These are phyloP conservation scores for Ochromonas danica DNA, from an alignment of 108 stramenopile genomes.

Conservation along the genomic window DNA sequence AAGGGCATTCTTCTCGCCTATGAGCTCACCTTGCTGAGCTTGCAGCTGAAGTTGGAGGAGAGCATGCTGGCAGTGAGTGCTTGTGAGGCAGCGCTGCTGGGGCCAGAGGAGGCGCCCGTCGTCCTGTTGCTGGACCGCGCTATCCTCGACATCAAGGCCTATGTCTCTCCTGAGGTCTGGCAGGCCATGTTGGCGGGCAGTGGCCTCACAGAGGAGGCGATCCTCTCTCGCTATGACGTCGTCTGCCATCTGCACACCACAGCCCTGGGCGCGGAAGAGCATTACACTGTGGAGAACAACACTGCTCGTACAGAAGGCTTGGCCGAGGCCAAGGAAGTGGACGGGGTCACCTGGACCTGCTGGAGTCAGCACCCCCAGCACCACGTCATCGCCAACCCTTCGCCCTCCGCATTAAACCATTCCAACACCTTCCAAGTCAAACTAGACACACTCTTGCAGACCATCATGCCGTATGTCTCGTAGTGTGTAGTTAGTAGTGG, in stretches of 20 bases:
- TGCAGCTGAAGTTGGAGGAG: constrained; percentile 50
- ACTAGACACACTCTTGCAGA: too few relatives aligned
- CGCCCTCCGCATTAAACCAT: too few relatives aligned
- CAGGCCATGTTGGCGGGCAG: constrained; percentile 8
- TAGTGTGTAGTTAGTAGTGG: too few relatives aligned
- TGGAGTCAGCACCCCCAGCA: not conserved
- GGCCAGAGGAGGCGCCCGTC: not conserved
- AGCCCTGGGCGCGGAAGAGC: constrained; percentile 40
- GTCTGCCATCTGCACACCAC: constrained; percentile 46
- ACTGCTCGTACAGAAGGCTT: constrained; percentile 73
- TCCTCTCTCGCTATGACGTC: constrained; percentile 43
- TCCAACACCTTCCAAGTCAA: too few relatives aligned
- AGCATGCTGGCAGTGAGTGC: constrained; percentile 27
- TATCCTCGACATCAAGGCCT: constrained; percentile 40
- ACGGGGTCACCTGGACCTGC: constrained; percentile 39
- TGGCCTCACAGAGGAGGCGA: not conserved
- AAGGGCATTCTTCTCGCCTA: constrained; percentile 32
- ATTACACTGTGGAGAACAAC: constrained; percentile 80
- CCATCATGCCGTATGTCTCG: too few relatives aligned
- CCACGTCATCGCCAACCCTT: too few relatives aligned
- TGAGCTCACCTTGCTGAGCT: constrained; percentile 30
- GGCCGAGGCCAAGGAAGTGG: constrained; percentile 69
- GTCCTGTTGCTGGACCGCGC: constrained; percentile 44
- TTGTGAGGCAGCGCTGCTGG: constrained; percentile 1
- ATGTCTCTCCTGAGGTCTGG: constrained; percentile 40